Percentiles rank a stretch among this genome's conserved stretches.
phyloP scores from a whole-genome alignment of 2,329 filamentous ascomycete species.

The Aspergillus arachidicola region DNA sequence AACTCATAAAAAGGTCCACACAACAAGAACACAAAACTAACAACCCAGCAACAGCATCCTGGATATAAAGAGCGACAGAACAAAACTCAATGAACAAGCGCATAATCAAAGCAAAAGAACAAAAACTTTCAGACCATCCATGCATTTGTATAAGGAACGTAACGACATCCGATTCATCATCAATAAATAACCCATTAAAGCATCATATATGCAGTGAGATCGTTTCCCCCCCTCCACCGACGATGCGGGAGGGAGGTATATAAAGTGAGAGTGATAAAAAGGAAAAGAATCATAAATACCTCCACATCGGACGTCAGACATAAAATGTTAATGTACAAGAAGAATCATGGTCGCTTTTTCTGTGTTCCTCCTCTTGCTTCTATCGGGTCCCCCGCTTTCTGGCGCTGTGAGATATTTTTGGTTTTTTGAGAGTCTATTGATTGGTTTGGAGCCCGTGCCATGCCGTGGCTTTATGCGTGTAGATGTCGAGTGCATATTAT shows the following conservation, averaged over 20 bases:
- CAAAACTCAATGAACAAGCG: neutral
- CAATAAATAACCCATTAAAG: conserved; percentile 5
- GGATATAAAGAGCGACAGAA: neutral
- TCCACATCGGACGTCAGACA: conserved; percentile 9
- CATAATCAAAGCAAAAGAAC: neutral
- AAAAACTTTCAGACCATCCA: conserved; percentile 5
- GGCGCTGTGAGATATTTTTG: neutral
- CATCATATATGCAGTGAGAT: conserved; percentile 1
- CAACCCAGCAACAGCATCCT: neutral
- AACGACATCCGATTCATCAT: conserved; percentile 15
- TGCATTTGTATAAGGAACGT: conserved; percentile 11
- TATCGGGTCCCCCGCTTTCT: neutral
- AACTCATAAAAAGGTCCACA: neutral
- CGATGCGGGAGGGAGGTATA: neutral
- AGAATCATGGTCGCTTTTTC: neutral
- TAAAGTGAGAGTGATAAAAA: neutral
- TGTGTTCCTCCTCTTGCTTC: neutral
- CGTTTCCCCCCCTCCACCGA: neutral
- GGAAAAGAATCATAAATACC: neutral
- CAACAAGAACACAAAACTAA: neutral
- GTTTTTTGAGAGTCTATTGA: neutral
- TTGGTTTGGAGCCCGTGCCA: neutral
- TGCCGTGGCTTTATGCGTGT: neutral
- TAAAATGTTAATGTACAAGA: conserved; percentile 8
- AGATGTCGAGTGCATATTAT: neutral